These are phyloP conservation scores for Thalassiosira exigua DNA, from an alignment of 352 stramenopile species.

Conservation along the genomic window DNA sequence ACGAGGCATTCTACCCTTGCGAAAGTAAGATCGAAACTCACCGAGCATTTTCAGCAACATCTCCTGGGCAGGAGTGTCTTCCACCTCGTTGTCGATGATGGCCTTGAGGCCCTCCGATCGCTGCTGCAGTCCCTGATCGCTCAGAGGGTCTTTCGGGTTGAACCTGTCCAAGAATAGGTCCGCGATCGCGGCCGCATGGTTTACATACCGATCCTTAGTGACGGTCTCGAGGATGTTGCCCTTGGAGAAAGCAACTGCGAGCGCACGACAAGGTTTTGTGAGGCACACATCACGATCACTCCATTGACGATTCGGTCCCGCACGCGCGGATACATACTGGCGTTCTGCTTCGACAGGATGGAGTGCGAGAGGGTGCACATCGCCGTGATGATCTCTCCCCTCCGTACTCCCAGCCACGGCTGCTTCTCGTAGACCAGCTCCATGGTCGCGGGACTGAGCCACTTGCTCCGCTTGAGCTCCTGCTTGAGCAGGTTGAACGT, in stretches of 20 bases:
- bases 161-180: slow-evolving; percentile 93
- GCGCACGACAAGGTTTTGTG: too few relatives aligned
- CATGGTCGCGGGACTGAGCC: slow-evolving; percentile 82
- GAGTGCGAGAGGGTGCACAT: slow-evolving; percentile 95
- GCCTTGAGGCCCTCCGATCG: slow-evolving; percentile 63
- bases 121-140: slow-evolving; percentile 59
- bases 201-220: slow-evolving; percentile 90
- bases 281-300: too few relatives aligned
- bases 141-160: slow-evolving; percentile 73
- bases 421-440: slow-evolving; percentile 89
- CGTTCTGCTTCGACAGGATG: slow-evolving; percentile 92
- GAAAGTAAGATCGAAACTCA: too few relatives aligned
- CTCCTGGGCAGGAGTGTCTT: slow-evolving; percentile 73
- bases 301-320: too few relatives aligned
- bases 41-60: slow-evolving; percentile 86
- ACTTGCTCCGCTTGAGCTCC: slow-evolving; percentile 87
- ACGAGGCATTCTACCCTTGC: too few relatives aligned
- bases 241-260: slow-evolving; percentile 94
- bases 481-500: slow-evolving; percentile 67
- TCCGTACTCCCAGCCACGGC: slow-evolving; percentile 89
- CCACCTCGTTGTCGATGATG: slow-evolving; percentile 76
- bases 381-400: slow-evolving; percentile 94
- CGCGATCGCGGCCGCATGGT: slow-evolving; percentile 90
- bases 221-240: slow-evolving; percentile 93
- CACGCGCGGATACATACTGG: too few relatives aligned